Base-by-base conservation (phyloP, 192 early-diverging fungal species). In the Glomus cerebriforme region DNA sequence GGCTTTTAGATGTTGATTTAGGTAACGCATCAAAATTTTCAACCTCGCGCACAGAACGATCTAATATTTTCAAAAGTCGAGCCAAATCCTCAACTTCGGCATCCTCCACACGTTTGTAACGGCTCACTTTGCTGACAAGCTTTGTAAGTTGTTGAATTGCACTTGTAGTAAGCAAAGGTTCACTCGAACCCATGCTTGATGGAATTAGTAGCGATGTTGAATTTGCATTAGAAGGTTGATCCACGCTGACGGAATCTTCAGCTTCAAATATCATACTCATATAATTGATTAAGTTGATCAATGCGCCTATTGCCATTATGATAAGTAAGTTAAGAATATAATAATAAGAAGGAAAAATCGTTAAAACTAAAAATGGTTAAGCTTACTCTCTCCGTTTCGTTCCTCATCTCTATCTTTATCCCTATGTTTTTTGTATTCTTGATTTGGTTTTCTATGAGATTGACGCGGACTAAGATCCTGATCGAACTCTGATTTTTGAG, bases 241-340 rank as follows among this genome's bases (percentile, higher is more conserved):
- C 77, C 3, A 47, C 15, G 22, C 22, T 26, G 27, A 70, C 22
- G 17, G 77, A 69, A 59, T 78, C 77, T 17, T 78, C 77, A 12
- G 77, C 64, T 26, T 78, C 77, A 59, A 78, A 78, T 59, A 78
- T 78, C 69, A 64, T 59, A 27, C 66, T 78, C 19, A 78, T 69
- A 34, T 62, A 69, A 32, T 69, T 67, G 22, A 78, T 45, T 26
- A 78, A 35, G 3, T 69, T 69, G 45, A 69, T 78, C 34, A 78
- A 19, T 17, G 66, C 39, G 10, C 31, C 77, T 78, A 54, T 13
- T 15, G 5, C 10, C 39, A 43, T n/a, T n/a, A 47, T 5, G 45
- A 54, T 32, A 49, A 31, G 34, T 34, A n/a, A 74, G 7, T n/a
- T n/a, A 29, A 59, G 31, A 59, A 31, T 2, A 27, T 47, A 13